A percentile compares a stretch with the other conserved stretches of the same genome.
These are phyloP conservation scores for Kalmusia sp. DNA, from an alignment of 2,329 filamentous ascomycete species.

Conservation along the genomic window DNA sequence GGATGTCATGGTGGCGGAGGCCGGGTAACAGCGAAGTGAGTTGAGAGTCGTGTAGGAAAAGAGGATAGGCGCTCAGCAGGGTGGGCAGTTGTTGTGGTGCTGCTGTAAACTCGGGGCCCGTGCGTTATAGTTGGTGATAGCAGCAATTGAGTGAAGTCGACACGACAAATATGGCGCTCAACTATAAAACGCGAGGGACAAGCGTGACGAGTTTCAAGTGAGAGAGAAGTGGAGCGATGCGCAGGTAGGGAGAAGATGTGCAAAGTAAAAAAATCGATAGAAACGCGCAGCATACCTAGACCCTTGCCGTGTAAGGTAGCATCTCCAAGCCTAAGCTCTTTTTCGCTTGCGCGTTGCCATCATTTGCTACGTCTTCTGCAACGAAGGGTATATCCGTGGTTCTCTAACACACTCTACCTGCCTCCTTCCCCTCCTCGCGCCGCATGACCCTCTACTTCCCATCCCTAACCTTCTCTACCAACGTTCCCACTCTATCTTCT, in stretches of 20 bases:
- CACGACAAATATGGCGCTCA: too few species aligned
- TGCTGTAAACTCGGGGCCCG: too few species aligned
- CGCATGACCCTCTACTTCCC: slow-evolving; percentile 29
- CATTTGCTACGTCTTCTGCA: background rate
- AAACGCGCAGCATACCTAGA: too few species aligned
- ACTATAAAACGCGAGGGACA: too few species aligned
- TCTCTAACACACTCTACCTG: background rate
- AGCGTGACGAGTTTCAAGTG: too few species aligned
- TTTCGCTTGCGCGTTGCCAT: background rate
- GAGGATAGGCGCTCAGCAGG: too few species aligned
- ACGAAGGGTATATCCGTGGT: slow-evolving; percentile 6
- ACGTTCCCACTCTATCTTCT: slow-evolving; percentile 48
- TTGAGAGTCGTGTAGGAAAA: background rate
- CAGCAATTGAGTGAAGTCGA: too few species aligned
- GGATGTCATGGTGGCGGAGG: slow-evolving; percentile 29
- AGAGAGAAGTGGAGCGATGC: too few species aligned
- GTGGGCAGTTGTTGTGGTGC: too few species aligned
- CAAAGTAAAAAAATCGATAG: too few species aligned
- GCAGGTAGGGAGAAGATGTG: too few species aligned
- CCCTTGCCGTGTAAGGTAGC: background rate
- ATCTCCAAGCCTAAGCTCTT: background rate
- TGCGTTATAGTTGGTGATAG: too few species aligned
- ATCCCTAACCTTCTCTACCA: slow-evolving; percentile 45
- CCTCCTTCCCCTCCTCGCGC: background rate
- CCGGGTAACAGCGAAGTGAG: background rate